Percentiles rank a stretch among this genome's conserved stretches.
Conservation (phyloP, 495 filamentous ascomycete species). For the Hypoxylon crocopeplum region DNA sequence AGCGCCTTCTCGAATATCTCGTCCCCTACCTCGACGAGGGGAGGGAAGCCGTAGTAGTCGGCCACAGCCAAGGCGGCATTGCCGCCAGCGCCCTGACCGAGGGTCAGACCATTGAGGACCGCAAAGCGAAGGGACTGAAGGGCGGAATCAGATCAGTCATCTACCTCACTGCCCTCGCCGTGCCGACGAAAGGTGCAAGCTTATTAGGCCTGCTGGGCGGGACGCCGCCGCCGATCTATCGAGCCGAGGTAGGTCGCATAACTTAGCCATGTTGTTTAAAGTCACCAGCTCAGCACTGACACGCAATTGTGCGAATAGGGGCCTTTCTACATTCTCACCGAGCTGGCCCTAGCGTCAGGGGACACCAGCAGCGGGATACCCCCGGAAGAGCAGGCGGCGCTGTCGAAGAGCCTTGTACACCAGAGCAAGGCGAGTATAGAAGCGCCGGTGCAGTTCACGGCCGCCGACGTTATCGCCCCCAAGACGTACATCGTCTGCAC, state of each 20-base stretch:
- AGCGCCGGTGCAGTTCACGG: constrained; percentile 19
- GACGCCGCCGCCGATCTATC: constrained; percentile 26
- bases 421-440: constrained; percentile 32
- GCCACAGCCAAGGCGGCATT: constrained; percentile 41
- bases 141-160: constrained; percentile 46
- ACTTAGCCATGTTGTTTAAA: background rate
- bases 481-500: constrained; percentile 38
- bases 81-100: constrained; percentile 36
- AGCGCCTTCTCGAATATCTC: constrained; percentile 25
- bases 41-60: constrained; percentile 35
- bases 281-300: background rate
- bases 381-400: background rate
- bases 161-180: constrained; percentile 42
- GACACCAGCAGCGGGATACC: background rate
- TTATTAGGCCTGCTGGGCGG: constrained; percentile 17
- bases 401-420: constrained; percentile 21
- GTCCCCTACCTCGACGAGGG: constrained; percentile 36
- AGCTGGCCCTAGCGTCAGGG: constrained; percentile 1
- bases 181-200: constrained; percentile 18
- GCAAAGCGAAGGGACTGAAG: constrained; percentile 42
- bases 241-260: constrained; percentile 19
- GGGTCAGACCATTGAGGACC: constrained; percentile 36
- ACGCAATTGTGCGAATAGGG: constrained; percentile 7
- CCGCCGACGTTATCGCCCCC: constrained; percentile 29
- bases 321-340: constrained; percentile 29